Evolutionary conservation across 768 basidiomycete genomes (phyloP).

Genomic region (Suillus occidentalis): DNA sequence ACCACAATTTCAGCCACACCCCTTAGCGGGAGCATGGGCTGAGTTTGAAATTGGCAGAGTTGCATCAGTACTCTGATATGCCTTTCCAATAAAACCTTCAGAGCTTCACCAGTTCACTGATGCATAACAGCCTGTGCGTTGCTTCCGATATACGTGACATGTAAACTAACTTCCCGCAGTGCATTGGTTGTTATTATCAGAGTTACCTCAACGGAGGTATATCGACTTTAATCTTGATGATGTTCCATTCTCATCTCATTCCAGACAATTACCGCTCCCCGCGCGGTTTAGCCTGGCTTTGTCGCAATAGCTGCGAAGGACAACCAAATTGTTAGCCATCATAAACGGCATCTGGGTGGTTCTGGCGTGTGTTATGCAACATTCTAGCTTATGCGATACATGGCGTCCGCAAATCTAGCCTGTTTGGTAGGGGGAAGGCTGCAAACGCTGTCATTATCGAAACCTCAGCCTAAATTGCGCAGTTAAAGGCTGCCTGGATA

Average conservation of each 20-base stretch:
- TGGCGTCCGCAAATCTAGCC: conserved; percentile 24
- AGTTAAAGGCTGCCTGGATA: conserved; percentile 32
- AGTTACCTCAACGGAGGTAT: conserved; percentile 19
- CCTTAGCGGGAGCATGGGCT: not conserved
- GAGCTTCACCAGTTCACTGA: no score
- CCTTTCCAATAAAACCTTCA: no score
- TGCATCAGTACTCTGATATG: no score
- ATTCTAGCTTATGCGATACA: conserved; percentile 18
- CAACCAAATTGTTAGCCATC: conserved; percentile 18
- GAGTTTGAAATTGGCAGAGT: not conserved
- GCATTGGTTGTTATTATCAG: conserved; percentile 23
- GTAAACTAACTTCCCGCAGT: not conserved
- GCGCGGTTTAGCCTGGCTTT: not conserved
- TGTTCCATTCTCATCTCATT: conserved; percentile 9
- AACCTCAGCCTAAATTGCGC: conserved; percentile 16
- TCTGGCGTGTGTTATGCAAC: conserved; percentile 11
- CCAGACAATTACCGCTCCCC: not conserved
- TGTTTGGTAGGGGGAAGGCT: conserved; percentile 14
- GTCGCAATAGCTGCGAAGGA: conserved; percentile 13
- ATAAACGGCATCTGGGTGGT: conserved; percentile 21
- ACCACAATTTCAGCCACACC: not conserved
- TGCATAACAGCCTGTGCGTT: no score
- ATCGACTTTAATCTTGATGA: conserved; percentile 21
- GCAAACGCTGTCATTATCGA: conserved; percentile 34
- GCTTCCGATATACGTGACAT: not conserved